phyloP scores from a whole-genome alignment of 768 basidiomycete species.

The Clitopilus hobsonii region DNA sequence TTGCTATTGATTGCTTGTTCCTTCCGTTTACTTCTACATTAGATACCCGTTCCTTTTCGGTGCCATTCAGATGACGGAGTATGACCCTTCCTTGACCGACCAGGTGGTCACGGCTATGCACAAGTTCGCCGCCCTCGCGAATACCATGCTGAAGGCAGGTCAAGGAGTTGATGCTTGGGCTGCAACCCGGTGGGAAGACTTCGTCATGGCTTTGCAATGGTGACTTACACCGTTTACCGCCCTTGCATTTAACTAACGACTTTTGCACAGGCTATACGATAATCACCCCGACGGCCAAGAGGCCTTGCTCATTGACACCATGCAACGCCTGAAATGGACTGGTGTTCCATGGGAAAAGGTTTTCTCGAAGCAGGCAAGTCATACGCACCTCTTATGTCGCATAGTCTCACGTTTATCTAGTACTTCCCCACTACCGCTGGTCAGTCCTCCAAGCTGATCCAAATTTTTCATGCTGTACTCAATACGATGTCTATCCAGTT shows the following conservation, averaged over 20 bases:
- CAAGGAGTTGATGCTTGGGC: conserved; percentile 52
- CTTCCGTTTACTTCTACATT: neutral
- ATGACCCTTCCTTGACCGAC: conserved; percentile 34
- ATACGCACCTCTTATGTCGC: neutral
- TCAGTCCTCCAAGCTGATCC: conserved; percentile 5
- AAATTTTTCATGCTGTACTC: neutral
- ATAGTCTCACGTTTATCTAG: conserved; percentile 17
- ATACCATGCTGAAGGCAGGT: conserved; percentile 48
- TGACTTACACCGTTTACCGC: conserved; percentile 14
- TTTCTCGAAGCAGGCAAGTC: conserved; percentile 35
- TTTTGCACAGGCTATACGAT: conserved; percentile 42
- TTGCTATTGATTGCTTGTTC: neutral
- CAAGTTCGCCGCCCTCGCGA: conserved; percentile 49
- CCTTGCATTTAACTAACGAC: neutral
- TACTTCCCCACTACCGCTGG: conserved; percentile 40
- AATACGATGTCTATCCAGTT: conserved; percentile 11
- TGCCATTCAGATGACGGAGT: conserved; percentile 53
- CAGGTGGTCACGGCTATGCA: conserved; percentile 44
- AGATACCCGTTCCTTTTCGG: conserved; percentile 57
- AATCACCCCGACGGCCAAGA: conserved; percentile 45
- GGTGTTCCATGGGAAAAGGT: conserved; percentile 55
- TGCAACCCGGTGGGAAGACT: conserved; percentile 54
- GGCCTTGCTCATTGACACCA: conserved; percentile 46
- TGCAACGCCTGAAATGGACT: conserved; percentile 45
- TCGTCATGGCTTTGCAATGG: conserved; percentile 53